These are phyloP conservation scores for Cenchrus americanus DNA, from an alignment of 176 grass and related monocot species.

Conservation along the genomic window DNA sequence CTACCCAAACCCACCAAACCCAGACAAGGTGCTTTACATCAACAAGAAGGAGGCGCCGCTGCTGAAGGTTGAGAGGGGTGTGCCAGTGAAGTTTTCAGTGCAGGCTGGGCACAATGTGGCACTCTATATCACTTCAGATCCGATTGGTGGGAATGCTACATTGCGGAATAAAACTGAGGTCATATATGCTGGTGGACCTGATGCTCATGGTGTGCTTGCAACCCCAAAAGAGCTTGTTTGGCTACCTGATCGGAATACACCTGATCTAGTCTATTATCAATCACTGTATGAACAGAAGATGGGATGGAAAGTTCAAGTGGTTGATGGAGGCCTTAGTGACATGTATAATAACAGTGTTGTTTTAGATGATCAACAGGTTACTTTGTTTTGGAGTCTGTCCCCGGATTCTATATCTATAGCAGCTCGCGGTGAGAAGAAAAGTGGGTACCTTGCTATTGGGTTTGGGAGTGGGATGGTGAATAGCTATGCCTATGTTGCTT, in stretches of 20 bases:
- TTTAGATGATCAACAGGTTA: slow-evolving; percentile 80
- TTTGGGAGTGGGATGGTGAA: slow-evolving; percentile 72
- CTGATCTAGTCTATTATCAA: slow-evolving; percentile 93
- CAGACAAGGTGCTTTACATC: slow-evolving; percentile 89
- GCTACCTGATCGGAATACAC: slow-evolving; percentile 90
- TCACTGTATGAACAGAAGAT: slow-evolving; percentile 81
- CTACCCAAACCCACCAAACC: slow-evolving; percentile 93
- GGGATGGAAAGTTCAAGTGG: slow-evolving; percentile 95
- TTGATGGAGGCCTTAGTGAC: slow-evolving; percentile 86
- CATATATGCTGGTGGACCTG: slow-evolving; percentile 88
- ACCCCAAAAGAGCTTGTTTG: slow-evolving; percentile 78
- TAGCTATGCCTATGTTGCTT: slow-evolving; percentile 78
- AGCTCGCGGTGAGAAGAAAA: slow-evolving; percentile 70
- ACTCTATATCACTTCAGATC: slow-evolving; percentile 81
- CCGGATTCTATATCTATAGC: slow-evolving; percentile 74
- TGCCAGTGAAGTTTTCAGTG: slow-evolving; percentile 84
- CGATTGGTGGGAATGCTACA: slow-evolving; percentile 92
- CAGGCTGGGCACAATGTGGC: slow-evolving; percentile 94
- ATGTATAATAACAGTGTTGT: slow-evolving; percentile 81
- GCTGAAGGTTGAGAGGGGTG: slow-evolving; percentile 90
- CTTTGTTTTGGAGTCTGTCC: slow-evolving; percentile 76
- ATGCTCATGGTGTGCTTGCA: slow-evolving; percentile 83
- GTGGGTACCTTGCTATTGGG: slow-evolving; percentile 77
- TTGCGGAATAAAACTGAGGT: slow-evolving; percentile 77
- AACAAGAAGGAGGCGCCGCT: slow-evolving; percentile 95